These are phyloP conservation scores for Citrus sp. DNA, from an alignment of 345 rosid species.

Conservation along the genomic window DNA sequence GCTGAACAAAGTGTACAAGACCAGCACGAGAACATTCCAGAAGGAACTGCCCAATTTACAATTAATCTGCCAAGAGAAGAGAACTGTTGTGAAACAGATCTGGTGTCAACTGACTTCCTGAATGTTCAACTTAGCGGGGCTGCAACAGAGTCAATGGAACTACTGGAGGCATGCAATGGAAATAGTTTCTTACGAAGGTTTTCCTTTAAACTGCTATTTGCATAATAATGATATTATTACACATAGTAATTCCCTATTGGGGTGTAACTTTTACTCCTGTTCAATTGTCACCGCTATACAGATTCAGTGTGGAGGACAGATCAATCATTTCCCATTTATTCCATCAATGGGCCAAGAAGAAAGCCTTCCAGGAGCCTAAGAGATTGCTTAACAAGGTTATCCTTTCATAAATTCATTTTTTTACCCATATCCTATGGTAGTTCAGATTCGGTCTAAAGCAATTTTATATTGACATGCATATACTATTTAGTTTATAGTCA, in stretches of 20 bases:
- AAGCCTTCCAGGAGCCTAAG: conserved; percentile 82
- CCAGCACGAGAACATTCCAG: conserved; percentile 31
- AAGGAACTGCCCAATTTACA: conserved; percentile 23
- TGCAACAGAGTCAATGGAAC: conserved; percentile 36
- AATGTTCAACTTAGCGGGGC: conserved; percentile 32
- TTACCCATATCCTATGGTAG: conserved; percentile 10
- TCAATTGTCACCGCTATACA: conserved; percentile 20
- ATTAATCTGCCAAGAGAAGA: conserved; percentile 25
- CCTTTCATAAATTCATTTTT: neutral
- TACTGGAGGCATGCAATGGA: conserved; percentile 40
- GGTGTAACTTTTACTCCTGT: neutral
- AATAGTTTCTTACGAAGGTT: conserved; percentile 75
- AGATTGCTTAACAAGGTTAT: conserved; percentile 81
- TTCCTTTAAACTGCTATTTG: conserved; percentile 13
- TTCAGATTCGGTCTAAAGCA: neutral
- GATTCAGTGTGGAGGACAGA: conserved; percentile 79
- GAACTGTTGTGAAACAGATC: conserved; percentile 25
- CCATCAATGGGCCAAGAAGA: conserved; percentile 92
- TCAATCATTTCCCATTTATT: conserved; percentile 82
- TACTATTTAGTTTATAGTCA: neutral
- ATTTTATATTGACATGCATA: too few relatives aligned
- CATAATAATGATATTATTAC: conserved; percentile 3
- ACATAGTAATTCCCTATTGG: neutral
- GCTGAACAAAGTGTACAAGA: conserved; percentile 44
- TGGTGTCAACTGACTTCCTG: conserved; percentile 21